phyloP scores from a whole-genome alignment of 2,329 filamentous ascomycete genomes.

The Xylariales sp. region DNA sequence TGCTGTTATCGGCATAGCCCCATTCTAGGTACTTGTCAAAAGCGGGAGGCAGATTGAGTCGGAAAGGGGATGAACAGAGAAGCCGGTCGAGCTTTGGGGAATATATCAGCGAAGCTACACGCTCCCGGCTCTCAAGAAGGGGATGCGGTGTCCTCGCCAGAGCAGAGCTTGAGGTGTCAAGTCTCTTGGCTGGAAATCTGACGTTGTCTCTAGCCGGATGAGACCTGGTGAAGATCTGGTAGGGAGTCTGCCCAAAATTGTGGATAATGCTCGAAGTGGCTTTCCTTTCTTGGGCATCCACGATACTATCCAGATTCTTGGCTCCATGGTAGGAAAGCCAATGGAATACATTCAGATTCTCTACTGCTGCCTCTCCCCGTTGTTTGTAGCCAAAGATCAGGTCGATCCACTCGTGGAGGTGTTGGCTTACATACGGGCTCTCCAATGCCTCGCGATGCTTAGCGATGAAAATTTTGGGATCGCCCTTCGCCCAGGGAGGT shows the following conservation, averaged over 20 bases:
- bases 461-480: constrained; percentile 89
- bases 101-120: constrained; percentile 74
- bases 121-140: constrained; percentile 70
- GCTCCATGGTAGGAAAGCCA: constrained; percentile 93
- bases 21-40: constrained; percentile 94
- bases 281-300: constrained; percentile 78
- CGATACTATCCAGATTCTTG: constrained; percentile 85
- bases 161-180: constrained; percentile 74
- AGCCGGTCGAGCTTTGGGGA: constrained; percentile 76
- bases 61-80: constrained; percentile 76
- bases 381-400: constrained; percentile 93
- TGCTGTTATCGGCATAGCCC: constrained; percentile 89
- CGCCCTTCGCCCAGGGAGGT: constrained; percentile 96
- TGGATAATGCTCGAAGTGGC: constrained; percentile 95
- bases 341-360: constrained; percentile 92
- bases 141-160: constrained; percentile 76
- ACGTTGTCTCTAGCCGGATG: constrained; percentile 73
- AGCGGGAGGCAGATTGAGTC: constrained; percentile 77
- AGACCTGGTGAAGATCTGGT: constrained; percentile 81
- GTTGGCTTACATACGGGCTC: constrained; percentile 84
- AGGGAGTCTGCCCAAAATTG: constrained; percentile 96
- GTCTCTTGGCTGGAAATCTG: constrained; percentile 58
- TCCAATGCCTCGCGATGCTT: constrained; percentile 96
- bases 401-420: constrained; percentile 93
- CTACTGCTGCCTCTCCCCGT: constrained; percentile 83